These are phyloP conservation scores for Paracorniculantispora psalliotae DNA, from an alignment of 2,329 filamentous ascomycete species.

Conservation along the genomic window DNA sequence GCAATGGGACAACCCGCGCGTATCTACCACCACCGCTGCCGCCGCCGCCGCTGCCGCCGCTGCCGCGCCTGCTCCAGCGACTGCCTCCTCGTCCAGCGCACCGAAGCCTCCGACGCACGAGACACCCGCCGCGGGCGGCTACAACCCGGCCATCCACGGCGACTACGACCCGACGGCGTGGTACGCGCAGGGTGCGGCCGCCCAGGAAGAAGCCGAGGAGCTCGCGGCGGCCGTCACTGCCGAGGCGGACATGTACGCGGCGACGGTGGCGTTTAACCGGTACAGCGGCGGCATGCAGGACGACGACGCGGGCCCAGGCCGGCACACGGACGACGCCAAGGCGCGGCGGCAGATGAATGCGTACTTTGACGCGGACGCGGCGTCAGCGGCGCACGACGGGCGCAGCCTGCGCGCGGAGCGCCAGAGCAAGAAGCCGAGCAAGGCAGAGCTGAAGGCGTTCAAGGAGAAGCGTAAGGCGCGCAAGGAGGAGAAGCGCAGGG, in stretches of 20 bases:
- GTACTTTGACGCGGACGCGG: slow-evolving; percentile 93
- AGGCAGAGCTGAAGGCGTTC: slow-evolving; percentile 83
- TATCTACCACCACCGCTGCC: slow-evolving; percentile 42
- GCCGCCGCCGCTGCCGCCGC: slow-evolving; percentile 16
- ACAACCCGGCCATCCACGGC: slow-evolving; percentile 94
- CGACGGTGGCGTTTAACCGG: slow-evolving; percentile 79
- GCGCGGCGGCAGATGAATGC: slow-evolving; percentile 83
- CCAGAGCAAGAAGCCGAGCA: slow-evolving; percentile 74
- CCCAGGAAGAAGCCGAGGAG: slow-evolving; percentile 23
- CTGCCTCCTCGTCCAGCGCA: slow-evolving; percentile 16
- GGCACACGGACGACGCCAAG: slow-evolving; percentile 84
- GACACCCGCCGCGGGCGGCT: slow-evolving; percentile 60
- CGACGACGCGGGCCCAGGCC: slow-evolving; percentile 61
- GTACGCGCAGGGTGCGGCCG: slow-evolving; percentile 64
- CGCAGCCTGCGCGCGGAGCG: slow-evolving; percentile 88
- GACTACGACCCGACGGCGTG: slow-evolving; percentile 95
- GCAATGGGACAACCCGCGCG: slow-evolving; percentile 84
- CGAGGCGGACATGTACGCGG: slow-evolving; percentile 52
- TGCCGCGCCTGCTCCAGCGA: slow-evolving; percentile 11
- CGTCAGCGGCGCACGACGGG: slow-evolving; percentile 85
- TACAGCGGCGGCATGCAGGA: slow-evolving; percentile 82
- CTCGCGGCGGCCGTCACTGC: slow-evolving; percentile 18
- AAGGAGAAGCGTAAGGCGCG: slow-evolving; percentile 83
- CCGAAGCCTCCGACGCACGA: slow-evolving; percentile 30
- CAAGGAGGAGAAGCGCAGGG: slow-evolving; percentile 91